phyloP scores from a whole-genome alignment of 1,284 basidiomycete genomes.

The Ganoderma boninense region DNA sequence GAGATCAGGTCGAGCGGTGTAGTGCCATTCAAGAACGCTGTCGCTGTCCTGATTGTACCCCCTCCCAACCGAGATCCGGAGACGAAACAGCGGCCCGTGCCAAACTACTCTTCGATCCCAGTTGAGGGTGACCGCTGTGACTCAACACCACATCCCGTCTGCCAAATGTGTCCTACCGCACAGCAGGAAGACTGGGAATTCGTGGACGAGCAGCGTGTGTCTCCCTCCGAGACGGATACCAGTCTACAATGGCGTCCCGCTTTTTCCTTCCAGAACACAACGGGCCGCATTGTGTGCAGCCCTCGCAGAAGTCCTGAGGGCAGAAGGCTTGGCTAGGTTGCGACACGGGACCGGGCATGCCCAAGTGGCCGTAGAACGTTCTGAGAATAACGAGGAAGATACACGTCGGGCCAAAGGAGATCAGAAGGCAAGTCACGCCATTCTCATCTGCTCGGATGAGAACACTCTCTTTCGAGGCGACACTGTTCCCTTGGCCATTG shows the following conservation, averaged over 20 bases:
- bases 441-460: conserved; percentile 64
- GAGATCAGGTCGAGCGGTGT: conserved; percentile 54
- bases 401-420: conserved; percentile 36
- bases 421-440: conserved; percentile 70
- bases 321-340: conserved; percentile 48
- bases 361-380: neutral
- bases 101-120: conserved; percentile 53
- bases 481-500: conserved; percentile 66
- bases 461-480: conserved; percentile 61
- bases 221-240: conserved; percentile 60
- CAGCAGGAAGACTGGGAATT: conserved; percentile 25
- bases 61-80: conserved; percentile 64
- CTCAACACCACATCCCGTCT: neutral
- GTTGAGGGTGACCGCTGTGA: conserved; percentile 29
- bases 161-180: conserved; percentile 38
- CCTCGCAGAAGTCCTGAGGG: conserved; percentile 55
- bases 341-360: neutral
- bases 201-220: conserved; percentile 30
- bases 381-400: neutral
- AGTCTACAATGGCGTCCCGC: conserved; percentile 67
- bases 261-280: conserved; percentile 68
- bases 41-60: conserved; percentile 75
- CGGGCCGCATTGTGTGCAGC: conserved; percentile 62
- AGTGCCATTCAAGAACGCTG: conserved; percentile 59
- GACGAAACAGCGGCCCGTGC: conserved; percentile 54